Percentiles rank a stretch among this genome's conserved stretches.
phyloP scores from a whole-genome alignment of 495 filamentous ascomycete species.

The Penicillium antarcticum region DNA sequence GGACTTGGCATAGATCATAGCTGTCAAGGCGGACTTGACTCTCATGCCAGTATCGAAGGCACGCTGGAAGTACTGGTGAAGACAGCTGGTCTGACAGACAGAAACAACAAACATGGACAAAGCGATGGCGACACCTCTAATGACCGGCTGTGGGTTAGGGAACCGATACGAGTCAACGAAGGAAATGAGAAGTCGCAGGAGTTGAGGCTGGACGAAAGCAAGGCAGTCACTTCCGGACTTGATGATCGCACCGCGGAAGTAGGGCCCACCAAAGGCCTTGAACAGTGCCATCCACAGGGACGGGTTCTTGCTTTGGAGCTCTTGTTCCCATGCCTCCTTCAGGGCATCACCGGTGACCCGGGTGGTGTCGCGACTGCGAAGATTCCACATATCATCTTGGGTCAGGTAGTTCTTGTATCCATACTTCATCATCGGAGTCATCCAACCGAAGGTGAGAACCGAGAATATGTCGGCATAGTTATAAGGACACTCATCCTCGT shows the following conservation, averaged over 20 bases:
- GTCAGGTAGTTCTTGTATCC: conserved; percentile 91
- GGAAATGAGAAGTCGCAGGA: conserved; percentile 77
- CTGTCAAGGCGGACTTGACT: conserved; percentile 84
- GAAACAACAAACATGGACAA: conserved; percentile 90
- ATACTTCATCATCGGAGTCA: conserved; percentile 96
- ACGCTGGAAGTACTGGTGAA: conserved; percentile 96
- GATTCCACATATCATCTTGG: conserved; percentile 95
- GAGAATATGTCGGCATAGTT: conserved; percentile 96
- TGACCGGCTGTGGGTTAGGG: conserved; percentile 66
- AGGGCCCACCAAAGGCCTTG: conserved; percentile 79
- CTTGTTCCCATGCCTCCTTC: conserved; percentile 69
- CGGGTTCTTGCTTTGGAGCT: conserved; percentile 72
- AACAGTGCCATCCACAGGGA: conserved; percentile 93
- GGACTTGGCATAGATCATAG: conserved; percentile 89
- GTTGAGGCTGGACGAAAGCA: conserved; percentile 87
- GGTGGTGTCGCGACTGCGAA: conserved; percentile 78
- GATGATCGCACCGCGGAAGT: conserved; percentile 73
- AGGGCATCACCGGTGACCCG: conserved; percentile 62
- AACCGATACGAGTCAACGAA: conserved; percentile 80
- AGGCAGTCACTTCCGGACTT: conserved; percentile 82
- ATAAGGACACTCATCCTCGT: conserved; percentile 87
- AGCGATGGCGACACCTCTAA: conserved; percentile 84
- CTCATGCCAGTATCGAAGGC: conserved; percentile 95
- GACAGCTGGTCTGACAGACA: conserved; percentile 70
- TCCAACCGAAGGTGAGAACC: conserved; percentile 93